Evolutionary conservation across 495 filamentous ascomycete genomes (phyloP), one percentile per base, ranked within the genome.

Genomic region (Neurospora africana): DNA sequence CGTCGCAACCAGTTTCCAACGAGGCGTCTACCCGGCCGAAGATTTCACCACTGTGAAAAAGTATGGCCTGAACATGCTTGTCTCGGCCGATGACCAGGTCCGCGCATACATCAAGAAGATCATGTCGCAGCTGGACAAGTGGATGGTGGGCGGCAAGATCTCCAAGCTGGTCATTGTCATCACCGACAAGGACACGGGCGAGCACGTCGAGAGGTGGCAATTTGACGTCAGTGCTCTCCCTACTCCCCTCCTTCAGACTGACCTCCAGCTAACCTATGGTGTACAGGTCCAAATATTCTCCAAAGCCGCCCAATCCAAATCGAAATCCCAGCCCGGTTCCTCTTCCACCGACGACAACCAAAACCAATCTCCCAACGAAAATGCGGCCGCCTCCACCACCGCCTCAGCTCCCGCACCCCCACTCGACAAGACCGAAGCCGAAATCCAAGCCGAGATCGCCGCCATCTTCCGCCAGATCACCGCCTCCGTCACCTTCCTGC

Each of bases 41-140:
- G 95, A 99, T 83, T 99, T 99, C 79, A 94, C 91, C 74, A 90
- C 95, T 30, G 93, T 99, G 76, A 98, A 98, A 83, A 99, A 99
- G 85, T 99, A 99, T 89, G 96, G 96, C 76, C 89, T 99, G 75
- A 98, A 97, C 78, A 98, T 99, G 93, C 92, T 98, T 44, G 93
- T 98, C 43, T 93, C 95, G 21, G 89, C 92, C 72, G 95, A 99
- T 82, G 95, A 98, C 84, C 94, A 98, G 80, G 95, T 99, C 76
- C 96, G 97, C 84, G 93, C 94, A 69, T 99, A 99, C 82, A 96
- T 97, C 86, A 97, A 96, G 84, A 97, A 95, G 84, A 97, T 98
- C 82, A 98, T 97, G 93, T 91, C 90, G 5, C 94, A 97, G 82
- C 88, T 98, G 61, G 93, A 95, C 82, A 91, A 91, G 77, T 99